These are phyloP conservation scores for Boletales sp. DNA, from an alignment of 768 basidiomycete genomes.

Conservation along the genomic window DNA sequence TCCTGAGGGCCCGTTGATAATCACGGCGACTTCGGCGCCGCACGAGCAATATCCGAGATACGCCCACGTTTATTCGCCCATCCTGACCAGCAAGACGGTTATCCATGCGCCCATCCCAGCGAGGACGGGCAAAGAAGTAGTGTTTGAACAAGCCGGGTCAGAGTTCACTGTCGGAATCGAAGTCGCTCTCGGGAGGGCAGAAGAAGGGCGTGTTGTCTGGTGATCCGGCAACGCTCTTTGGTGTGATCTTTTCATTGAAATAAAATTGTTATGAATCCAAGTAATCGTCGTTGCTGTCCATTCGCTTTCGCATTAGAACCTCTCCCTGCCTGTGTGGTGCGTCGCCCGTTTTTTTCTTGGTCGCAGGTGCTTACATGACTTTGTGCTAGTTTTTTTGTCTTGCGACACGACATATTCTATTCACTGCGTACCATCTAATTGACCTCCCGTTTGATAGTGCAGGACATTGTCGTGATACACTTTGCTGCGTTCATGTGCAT, in stretches of 20 bases:
- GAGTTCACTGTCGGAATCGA: constrained; percentile 29
- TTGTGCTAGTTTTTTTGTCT: neutral
- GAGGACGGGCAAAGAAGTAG: constrained; percentile 16
- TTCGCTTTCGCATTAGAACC: neutral
- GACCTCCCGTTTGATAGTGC: neutral
- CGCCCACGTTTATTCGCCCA: constrained; percentile 23
- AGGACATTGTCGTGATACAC: constrained; percentile 7
- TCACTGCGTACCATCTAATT: constrained; percentile 11
- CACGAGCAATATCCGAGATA: constrained; percentile 27
- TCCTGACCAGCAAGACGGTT: constrained; percentile 13
- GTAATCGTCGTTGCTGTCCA: constrained; percentile 17
- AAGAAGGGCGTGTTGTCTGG: constrained; percentile 31
- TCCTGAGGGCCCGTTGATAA: constrained; percentile 23
- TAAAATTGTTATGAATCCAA: constrained; percentile 4
- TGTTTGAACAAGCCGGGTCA: constrained; percentile 26
- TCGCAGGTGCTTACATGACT: neutral
- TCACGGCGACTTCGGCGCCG: constrained; percentile 14
- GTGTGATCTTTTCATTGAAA: neutral
- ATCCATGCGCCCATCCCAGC: constrained; percentile 8
- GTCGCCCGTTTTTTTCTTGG: too few species aligned
- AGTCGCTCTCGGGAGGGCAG: constrained; percentile 30
- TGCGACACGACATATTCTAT: neutral
- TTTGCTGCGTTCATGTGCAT: constrained; percentile 16
- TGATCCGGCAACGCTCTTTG: constrained; percentile 8
- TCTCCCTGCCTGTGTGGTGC: too few species aligned